Evolutionary conservation across 768 basidiomycete genomes (phyloP), one percentile per base, ranked within the genome.

Genomic region (Tylopilus sp.): DNA sequence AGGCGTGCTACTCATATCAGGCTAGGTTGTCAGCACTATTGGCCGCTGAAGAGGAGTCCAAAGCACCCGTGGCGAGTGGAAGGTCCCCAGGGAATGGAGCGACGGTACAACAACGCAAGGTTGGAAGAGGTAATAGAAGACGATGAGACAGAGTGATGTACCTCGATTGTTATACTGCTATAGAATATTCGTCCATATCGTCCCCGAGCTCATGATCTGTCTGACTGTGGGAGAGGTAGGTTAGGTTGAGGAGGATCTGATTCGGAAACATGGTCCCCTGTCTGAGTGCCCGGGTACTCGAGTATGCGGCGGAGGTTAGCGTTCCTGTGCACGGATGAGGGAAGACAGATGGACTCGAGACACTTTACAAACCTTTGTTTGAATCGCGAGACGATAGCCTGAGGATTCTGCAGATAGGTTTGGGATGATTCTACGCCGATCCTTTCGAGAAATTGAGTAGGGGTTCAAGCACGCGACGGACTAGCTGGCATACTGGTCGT

Each of bases 381-480:
- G 66, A 85, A 90, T 58, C 79, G 82, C 2, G 79, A 66, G 11
- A 90, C 69, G 22, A 79, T 70, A 9, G 72, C 67, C 21, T 76
- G 75, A 13, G 82, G 79, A 23, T 79, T 74, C 47, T 67, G 69
- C 15, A 63, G 31, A 45, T 48, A 43, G 6, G 58, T 41, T 15
- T 69, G 69, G 4, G 67, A 69, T 13, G 69, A 61, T 42, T 69
- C 69, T 15, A 67, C 43, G 8, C 51, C 45, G 9, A 41, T 17
- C 35, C 55, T 57, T 43, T 44, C 17, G 45, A 44, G 38, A 5
- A 13, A 20, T 35, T 52, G 39, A 62, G 49, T 26, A 40, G 6
- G 21, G 18, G 26, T 22, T 4, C 12, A 28, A 42, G 40, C 11
- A n/a, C n/a, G 21, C 8, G 15, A 42, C 11, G 33, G 26, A 38